Conservation (phyloP, 305 asterid species). For the Lippia alba region DNA sequence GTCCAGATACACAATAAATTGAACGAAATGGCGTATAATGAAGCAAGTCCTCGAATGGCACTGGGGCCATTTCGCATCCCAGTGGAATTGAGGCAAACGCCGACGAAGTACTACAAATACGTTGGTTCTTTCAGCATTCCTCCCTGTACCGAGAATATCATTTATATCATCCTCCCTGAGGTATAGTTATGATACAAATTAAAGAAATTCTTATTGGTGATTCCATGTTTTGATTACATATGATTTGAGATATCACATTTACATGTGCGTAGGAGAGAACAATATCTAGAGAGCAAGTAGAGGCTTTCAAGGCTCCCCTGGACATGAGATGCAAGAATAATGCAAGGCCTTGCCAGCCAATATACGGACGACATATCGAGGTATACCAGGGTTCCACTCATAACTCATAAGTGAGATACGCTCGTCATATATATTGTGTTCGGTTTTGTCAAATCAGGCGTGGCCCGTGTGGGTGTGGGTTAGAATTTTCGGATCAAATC, state of each 20-base stretch:
- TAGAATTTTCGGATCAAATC: background rate
- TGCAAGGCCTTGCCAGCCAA: slow-evolving; percentile 68
- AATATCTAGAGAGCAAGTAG: slow-evolving; percentile 61
- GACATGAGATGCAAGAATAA: slow-evolving; percentile 63
- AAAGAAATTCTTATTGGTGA: too few species aligned
- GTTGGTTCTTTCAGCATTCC: slow-evolving; percentile 69
- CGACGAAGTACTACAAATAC: slow-evolving; percentile 56
- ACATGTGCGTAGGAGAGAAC: slow-evolving; percentile 43
- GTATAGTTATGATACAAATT: background rate
- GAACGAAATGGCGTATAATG: slow-evolving; percentile 42
- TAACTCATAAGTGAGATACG: too few species aligned
- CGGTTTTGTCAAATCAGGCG: too few species aligned
- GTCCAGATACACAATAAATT: slow-evolving; percentile 36
- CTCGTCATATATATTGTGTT: too few species aligned
- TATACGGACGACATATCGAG: slow-evolving; percentile 57
- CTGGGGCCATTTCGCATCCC: slow-evolving; percentile 44
- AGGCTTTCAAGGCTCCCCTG: slow-evolving; percentile 60
- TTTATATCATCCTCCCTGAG: slow-evolving; percentile 54
- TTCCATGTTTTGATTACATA: background rate
- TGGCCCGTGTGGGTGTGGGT: too few species aligned
- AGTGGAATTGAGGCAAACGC: slow-evolving; percentile 42
- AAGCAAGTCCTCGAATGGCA: slow-evolving; percentile 34
- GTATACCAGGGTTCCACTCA: slow-evolving; percentile 27
- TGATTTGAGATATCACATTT: background rate
- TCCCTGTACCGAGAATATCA: slow-evolving; percentile 62